Base-by-base conservation (phyloP, 805 yeast genomes). In the Wickerhamiella sorbophila region DNA sequence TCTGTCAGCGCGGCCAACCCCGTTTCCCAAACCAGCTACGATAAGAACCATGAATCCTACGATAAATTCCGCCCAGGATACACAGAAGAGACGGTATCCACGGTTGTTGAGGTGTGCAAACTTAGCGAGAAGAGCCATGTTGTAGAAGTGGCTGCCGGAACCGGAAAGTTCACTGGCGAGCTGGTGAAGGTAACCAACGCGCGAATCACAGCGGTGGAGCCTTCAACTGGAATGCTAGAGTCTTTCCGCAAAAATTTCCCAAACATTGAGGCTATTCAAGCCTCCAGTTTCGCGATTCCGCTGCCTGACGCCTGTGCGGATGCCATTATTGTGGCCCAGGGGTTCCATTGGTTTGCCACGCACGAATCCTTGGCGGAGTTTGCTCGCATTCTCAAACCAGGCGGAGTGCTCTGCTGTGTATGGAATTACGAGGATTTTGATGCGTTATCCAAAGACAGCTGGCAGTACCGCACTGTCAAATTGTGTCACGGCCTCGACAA, bases 341-440 rank as follows among this genome's bases (percentile, higher is more conserved):
- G 74, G 0, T 76, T 71, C 53, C 82, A 76, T 48, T 76, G 82
- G 82, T 76, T 76, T 56, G 66, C 73, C n/a, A 75, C 72, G 49
- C 36, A 45, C 2, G 62, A 59, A 6, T 60, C 77, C 0, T 50
- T 76, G 27, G 55, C 59, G 41, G 82, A 76, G 52, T 52, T 76
- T 18, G 45, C 58, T 34, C 58, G 82, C 15, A 72, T 75, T 0
- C 60, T 76, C 49, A 70, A 68, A 46, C 66, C 69, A 1, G 54
- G 52, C 5, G 79, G 78, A 0, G 61, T 58, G 36, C 57, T 76
- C 10, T 79, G 75, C 0, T 52, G 74, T 19, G 65, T 76, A 42
- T 76, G 82, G 82, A 76, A 76, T 55, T 70, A 61, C 47, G 80
- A 75, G 38, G 58, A 51, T 35, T 36, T 50, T 20, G 56, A 51